Conservation (phyloP, 331 rosid species). For the Malus hybrid region DNA sequence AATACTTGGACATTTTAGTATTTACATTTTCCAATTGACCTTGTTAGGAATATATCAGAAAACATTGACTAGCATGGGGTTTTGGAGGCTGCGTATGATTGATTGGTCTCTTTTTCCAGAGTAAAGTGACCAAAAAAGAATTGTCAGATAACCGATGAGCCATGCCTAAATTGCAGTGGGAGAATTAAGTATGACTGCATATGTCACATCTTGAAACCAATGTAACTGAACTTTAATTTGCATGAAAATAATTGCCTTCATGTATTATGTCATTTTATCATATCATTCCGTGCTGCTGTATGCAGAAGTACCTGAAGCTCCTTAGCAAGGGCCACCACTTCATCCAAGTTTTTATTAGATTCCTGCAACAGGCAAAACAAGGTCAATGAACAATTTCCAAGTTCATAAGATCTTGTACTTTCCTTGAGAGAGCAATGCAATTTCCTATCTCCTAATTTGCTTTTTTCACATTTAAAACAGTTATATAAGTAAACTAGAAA, state of each 20-base stretch:
- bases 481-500: not conserved
- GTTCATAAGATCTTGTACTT: not conserved
- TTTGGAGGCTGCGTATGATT: not conserved
- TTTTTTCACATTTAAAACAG: not conserved
- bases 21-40: not conserved
- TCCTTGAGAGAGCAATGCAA: not conserved
- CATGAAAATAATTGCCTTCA: not conserved
- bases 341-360: constrained; percentile 84
- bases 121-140: not conserved
- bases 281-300: not conserved
- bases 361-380: constrained; percentile 46
- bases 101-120: not conserved
- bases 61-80: not conserved
- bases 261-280: not conserved
- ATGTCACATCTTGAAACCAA: not conserved
- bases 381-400: not conserved
- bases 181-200: not conserved
- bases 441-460: not conserved
- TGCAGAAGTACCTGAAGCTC: constrained; percentile 66
- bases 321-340: constrained; percentile 77
- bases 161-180: not conserved
- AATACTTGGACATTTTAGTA: not conserved
- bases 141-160: not conserved
- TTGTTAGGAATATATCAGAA: not conserved
- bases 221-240: not conserved